A percentile compares a stretch with the other conserved stretches of the same genome.
phyloP scores from a whole-genome alignment of 768 basidiomycete genomes.

The Gymnopilus dilepis region DNA sequence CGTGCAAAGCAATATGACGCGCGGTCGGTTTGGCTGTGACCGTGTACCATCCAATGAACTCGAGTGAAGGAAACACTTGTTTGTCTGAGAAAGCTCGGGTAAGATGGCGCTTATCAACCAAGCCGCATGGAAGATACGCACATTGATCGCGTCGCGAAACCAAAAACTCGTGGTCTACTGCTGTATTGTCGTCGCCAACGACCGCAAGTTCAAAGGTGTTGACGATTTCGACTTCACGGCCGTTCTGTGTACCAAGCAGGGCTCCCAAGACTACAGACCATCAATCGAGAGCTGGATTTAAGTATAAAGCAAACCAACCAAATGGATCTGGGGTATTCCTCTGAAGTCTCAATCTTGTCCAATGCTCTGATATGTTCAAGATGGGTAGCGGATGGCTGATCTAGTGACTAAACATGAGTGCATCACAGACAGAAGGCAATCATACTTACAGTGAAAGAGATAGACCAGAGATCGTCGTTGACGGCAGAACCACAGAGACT shows the following conservation, averaged over 20 bases:
- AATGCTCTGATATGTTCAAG: constrained; percentile 95
- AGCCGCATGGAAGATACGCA: constrained; percentile 29
- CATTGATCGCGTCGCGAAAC: constrained; percentile 89
- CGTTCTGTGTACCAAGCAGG: constrained; percentile 91
- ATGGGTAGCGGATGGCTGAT: constrained; percentile 94
- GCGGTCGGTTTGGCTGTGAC: constrained; percentile 75
- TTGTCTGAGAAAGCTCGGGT: constrained; percentile 67
- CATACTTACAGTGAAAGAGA: constrained; percentile 71
- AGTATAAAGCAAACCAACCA: constrained; percentile 46
- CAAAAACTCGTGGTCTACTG: constrained; percentile 84
- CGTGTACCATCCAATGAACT: constrained; percentile 98
- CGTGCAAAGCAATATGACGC: constrained; percentile 83
- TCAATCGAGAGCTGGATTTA: constrained; percentile 11
- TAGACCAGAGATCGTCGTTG: constrained; percentile 73
- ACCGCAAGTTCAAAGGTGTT: constrained; percentile 93
- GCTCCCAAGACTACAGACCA: constrained; percentile 79
- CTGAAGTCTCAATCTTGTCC: constrained; percentile 84
- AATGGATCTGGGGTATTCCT: constrained; percentile 64
- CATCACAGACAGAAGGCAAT: not conserved
- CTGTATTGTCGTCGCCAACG: constrained; percentile 52
- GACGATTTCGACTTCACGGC: constrained; percentile 95
- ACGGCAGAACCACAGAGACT: constrained; percentile 72
- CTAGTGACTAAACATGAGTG: constrained; percentile 24
- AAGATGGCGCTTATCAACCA: not conserved
- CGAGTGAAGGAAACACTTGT: constrained; percentile 96